Base-by-base conservation (phyloP, 2,329 filamentous ascomycete genomes). In the Clonostachys sp. region DNA sequence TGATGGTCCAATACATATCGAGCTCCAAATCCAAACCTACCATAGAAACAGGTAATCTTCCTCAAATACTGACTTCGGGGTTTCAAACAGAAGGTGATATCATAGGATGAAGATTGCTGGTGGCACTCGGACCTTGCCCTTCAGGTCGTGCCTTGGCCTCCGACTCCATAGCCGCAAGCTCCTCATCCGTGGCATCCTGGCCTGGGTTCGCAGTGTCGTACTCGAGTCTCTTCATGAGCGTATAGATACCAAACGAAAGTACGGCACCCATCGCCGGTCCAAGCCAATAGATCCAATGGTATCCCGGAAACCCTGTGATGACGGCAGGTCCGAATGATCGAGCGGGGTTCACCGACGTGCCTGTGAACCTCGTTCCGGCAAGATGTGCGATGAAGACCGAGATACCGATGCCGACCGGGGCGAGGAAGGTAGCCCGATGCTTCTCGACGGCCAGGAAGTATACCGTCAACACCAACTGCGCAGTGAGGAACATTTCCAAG, bases 401-500 rank as follows among this genome's bases (percentile, higher is more conserved):
- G 5, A 88, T 60, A 0, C 86, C 86, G 51, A 89, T 87, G 3
- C 81, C 84, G 1, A 89, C 64, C 0, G 86, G 85, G 0, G 84
- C 85, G 2, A 88, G 64, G 55, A 77, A 87, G 0, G 84, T 89
- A 4, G 81, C 80, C 40, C 80, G 80, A 57, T 87, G 84, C 62
- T 89, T 87, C 57, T 87, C 83, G 4, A 78, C 76, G 0, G 83
- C 84, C 45, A 87, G 67, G 79, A 87, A 84, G 58, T 82, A 74
- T 38, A 86, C 77, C 5, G 81, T 74, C 44, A 85, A 73, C 6
- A 83, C 73, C 8, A 86, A 64, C 52, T 82, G 71, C 0, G 78
- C 70, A 0, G 81, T 85, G 34, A 84, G 68, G 52, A 85, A 80
- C 64, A 81, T 74, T 60, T 86, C 83, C 41, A 86, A 76, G 54